Evolutionary conservation across 148 eudicot species (phyloP), one percentile per base, ranked within the genome.

Genomic region (Fagopyrum homotropicum): DNA sequence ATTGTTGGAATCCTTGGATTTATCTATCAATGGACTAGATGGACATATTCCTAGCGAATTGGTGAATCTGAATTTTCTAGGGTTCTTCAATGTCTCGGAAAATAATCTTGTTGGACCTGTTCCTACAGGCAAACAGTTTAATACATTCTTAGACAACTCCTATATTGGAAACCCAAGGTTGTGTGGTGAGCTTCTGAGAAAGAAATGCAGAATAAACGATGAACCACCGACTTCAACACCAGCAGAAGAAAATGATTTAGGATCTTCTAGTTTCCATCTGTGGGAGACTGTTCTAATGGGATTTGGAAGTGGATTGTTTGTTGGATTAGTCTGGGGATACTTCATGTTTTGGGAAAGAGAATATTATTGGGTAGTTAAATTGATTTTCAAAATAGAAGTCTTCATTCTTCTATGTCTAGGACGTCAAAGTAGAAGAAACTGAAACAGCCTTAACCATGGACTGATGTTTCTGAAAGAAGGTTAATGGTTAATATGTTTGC

Each of bases 101-200:
- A 83, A 83, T 49, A 26, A 78, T 45, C 77, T 83, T 3, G 46
- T 4, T 4, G 83, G 86, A 0, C 16, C 12, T 2, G 78, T 83
- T 1, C 83, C 86, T 5, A n/a, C 17, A 49, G 77, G 80, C 4
- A 16, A 63, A 9, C 86, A 81, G 47, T 76, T 83, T 35, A 1
- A 43, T 47, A 77, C 79, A 12, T 83, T 80, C 69, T 16, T 45
- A 1, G 76, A 59, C 52, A 45, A 49, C 59, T 75, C 80, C 4
- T 83, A 78, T 19, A 8, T 55, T 30, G 83, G 80, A 57, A 80
- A 83, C 69, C 26, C 43, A 3, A 74, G 44, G 9, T 12, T 80
- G 43, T 83, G 86, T 68, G 83, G 83, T 17, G 9, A 5, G 5
- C 77, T 79, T 19, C 14, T 83, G 75, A 55, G 57, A 72, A 77